Percentiles rank a stretch among this genome's conserved stretches.
Evolutionary conservation across 495 filamentous ascomycete species (phyloP).

Genomic region (Penicillium parvum): DNA sequence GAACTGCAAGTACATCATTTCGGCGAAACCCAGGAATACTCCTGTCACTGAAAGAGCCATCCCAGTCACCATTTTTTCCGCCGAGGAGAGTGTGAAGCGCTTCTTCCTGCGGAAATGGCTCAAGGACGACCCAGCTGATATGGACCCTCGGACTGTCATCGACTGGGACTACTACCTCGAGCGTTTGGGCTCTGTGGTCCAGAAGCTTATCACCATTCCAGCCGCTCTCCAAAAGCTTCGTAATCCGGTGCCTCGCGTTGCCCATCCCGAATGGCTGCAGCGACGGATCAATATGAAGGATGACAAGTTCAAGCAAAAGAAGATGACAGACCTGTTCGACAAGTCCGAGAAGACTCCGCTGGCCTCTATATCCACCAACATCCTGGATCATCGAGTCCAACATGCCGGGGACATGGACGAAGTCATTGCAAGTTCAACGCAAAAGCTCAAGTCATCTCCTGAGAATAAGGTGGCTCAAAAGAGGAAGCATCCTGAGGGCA

Average conservation of each 20-base stretch:
- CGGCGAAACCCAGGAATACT: constrained; percentile 75
- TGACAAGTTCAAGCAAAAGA: constrained; percentile 96
- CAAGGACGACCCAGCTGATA: constrained; percentile 86
- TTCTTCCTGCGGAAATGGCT: constrained; percentile 93
- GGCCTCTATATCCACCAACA: constrained; percentile 67
- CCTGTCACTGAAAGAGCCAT: constrained; percentile 94
- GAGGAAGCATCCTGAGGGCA: constrained; percentile 72
- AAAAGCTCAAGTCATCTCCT: constrained; percentile 67
- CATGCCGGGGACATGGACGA: constrained; percentile 76
- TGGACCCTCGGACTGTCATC: constrained; percentile 82
- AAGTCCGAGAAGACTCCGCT: constrained; percentile 73
- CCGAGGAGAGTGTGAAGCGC: constrained; percentile 79
- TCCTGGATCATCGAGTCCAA: constrained; percentile 53
- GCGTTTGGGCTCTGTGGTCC: constrained; percentile 89
- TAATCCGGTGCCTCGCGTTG: constrained; percentile 89
- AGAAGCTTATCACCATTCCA: constrained; percentile 98
- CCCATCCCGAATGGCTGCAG: constrained; percentile 96
- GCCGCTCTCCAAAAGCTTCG: constrained; percentile 90
- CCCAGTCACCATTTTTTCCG: constrained; percentile 95
- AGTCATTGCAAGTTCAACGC: constrained; percentile 61
- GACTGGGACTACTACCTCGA: constrained; percentile 98
- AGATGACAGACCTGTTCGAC: constrained; percentile 90
- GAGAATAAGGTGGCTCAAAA: constrained; percentile 67
- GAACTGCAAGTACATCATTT: constrained; percentile 99
- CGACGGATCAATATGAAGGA: constrained; percentile 90